phyloP scores from a whole-genome alignment of 305 asterid genomes.

The Fraxinus ornus region DNA sequence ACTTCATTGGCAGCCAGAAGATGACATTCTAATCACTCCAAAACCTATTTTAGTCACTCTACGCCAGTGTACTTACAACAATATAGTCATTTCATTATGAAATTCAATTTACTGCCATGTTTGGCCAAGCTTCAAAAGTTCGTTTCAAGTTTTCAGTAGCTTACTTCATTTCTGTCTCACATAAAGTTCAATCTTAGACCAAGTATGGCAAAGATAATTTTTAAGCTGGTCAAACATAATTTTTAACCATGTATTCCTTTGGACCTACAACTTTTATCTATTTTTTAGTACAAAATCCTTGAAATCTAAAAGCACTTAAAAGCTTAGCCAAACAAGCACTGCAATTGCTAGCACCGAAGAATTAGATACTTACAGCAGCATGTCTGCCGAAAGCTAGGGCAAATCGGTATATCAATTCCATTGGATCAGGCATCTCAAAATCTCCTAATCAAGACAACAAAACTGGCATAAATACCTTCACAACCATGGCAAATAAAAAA shows the following conservation, averaged over 20 bases:
- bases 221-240: not conserved
- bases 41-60: not conserved
- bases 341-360: not conserved
- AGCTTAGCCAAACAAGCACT: not conserved
- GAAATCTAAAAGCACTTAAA: not conserved
- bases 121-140: not conserved
- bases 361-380: conserved; percentile 69
- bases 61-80: not conserved
- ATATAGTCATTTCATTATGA: not conserved
- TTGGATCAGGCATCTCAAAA: conserved; percentile 90
- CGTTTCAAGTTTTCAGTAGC: not conserved
- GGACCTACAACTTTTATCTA: not conserved
- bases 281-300: not conserved
- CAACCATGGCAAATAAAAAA: conserved; percentile 5
- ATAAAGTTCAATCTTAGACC: not conserved
- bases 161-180: not conserved
- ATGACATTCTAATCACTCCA: not conserved
- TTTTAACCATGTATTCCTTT: not conserved
- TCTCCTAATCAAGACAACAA: conserved; percentile 48
- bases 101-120: conserved; percentile 3
- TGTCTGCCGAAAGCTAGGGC: conserved; percentile 72
- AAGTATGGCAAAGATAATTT: not conserved
- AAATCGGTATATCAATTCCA: conserved; percentile 79
- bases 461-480: conserved; percentile 3
- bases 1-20: not conserved